Evolutionary conservation across 495 filamentous ascomycete species (phyloP).

Genomic region (Tuber umbilicatum): DNA sequence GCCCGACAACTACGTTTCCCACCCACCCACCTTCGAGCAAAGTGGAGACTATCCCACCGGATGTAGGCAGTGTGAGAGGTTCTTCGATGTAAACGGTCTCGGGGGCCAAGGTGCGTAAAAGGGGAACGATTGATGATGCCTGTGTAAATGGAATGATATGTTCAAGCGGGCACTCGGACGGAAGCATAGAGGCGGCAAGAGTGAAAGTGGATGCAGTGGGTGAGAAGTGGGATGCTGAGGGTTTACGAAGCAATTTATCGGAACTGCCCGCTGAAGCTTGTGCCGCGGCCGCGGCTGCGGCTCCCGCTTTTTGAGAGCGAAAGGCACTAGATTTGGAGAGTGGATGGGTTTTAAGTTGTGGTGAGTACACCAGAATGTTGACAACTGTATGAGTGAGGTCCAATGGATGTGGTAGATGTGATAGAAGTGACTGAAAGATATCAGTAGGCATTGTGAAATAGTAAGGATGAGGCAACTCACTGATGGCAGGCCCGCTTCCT

Average conservation of each 20-base stretch:
- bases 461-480: slow-evolving; percentile 15
- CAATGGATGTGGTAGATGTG: slow-evolving; percentile 29
- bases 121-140: slow-evolving; percentile 6
- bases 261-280: not conserved
- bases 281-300: not conserved
- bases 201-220: slow-evolving; percentile 23
- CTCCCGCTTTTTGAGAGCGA: not conserved
- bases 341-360: slow-evolving; percentile 32
- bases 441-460: not conserved
- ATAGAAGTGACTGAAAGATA: slow-evolving; percentile 27
- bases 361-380: slow-evolving; percentile 36
- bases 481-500: slow-evolving; percentile 30
- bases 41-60: slow-evolving; percentile 20
- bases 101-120: slow-evolving; percentile 27
- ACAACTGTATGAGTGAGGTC: slow-evolving; percentile 21
- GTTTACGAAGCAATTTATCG: not conserved
- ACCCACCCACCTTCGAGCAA: slow-evolving; percentile 24
- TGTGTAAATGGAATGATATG: slow-evolving; percentile 35
- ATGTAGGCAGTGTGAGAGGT: slow-evolving; percentile 12
- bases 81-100: slow-evolving; percentile 39
- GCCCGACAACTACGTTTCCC: slow-evolving; percentile 30
- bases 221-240: slow-evolving; percentile 10
- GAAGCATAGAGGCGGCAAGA: slow-evolving; percentile 26
- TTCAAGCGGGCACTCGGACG: slow-evolving; percentile 21
- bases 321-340: slow-evolving; percentile 7